These are phyloP conservation scores for Echeveria elegans DNA, from an alignment of 164 flowering plant genomes.

Conservation along the genomic window DNA sequence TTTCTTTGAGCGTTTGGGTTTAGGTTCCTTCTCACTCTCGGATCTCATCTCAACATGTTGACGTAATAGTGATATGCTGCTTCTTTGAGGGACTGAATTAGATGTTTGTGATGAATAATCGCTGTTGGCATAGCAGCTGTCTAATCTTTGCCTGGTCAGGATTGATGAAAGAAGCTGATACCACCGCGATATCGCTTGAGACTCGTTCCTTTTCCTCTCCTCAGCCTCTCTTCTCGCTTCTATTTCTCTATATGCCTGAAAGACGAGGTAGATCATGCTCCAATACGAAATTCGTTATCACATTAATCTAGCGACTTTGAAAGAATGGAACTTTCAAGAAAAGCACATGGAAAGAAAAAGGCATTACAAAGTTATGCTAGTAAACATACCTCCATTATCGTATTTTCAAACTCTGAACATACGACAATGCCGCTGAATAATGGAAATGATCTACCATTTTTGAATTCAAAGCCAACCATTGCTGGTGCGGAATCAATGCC, in stretches of 20 bases:
- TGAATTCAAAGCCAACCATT: conserved; percentile 97
- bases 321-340: neutral
- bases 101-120: conserved; percentile 15
- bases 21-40: conserved; percentile 12
- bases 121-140: conserved; percentile 33
- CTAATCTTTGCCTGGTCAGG: conserved; percentile 72
- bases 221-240: conserved; percentile 61
- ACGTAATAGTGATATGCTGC: neutral
- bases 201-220: conserved; percentile 67
- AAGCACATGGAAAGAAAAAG: neutral
- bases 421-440: conserved; percentile 82
- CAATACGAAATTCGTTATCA: too few relatives aligned
- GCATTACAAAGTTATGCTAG: neutral
- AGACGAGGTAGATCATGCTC: conserved; percentile 8
- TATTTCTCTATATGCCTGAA: conserved; percentile 83
- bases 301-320: neutral
- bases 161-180: conserved; percentile 88
- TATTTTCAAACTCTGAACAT: conserved; percentile 76
- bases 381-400: conserved; percentile 60
- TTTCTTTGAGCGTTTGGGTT: conserved; percentile 7
- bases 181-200: conserved; percentile 71
- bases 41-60: conserved; percentile 3
- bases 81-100: conserved; percentile 7
- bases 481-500: conserved; percentile 91
- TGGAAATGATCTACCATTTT: conserved; percentile 70